A percentile compares a stretch with the other conserved stretches of the same genome.
Conservation (phyloP, 1,139 yeast genomes). For the Candida sp. region DNA sequence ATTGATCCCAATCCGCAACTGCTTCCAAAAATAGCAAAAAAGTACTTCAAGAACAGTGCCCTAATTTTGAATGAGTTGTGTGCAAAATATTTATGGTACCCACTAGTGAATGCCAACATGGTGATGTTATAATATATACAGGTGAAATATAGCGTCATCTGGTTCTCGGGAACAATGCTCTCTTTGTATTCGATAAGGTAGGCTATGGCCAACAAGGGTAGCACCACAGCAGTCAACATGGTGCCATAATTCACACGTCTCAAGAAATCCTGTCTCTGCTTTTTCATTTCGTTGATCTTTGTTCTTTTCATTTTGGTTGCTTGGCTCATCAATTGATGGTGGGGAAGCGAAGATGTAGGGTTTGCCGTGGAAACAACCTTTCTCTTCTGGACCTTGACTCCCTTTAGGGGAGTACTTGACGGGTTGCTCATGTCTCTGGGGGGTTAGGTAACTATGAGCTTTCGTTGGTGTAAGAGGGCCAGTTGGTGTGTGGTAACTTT, state of each 20-base stretch:
- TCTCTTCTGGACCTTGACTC: slow-evolving; percentile 23
- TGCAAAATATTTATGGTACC: slow-evolving; percentile 53
- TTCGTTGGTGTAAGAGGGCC: no score
- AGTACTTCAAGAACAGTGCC: slow-evolving; percentile 36
- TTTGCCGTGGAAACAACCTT: slow-evolving; percentile 13
- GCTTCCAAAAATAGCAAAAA: slow-evolving; percentile 58
- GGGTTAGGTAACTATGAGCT: no score
- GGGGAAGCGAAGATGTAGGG: slow-evolving; percentile 3
- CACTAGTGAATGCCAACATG: slow-evolving; percentile 43
- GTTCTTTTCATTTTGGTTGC: slow-evolving; percentile 15
- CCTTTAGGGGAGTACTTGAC: slow-evolving; percentile 1
- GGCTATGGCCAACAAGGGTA: slow-evolving; percentile 30
- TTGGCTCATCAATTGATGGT: slow-evolving; percentile 13
- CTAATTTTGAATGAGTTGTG: slow-evolving; percentile 57
- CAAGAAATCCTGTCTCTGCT: slow-evolving; percentile 36
- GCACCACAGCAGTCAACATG: slow-evolving; percentile 33
- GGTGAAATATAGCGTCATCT: slow-evolving; percentile 33
- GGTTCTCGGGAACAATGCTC: slow-evolving; percentile 27
- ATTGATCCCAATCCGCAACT: slow-evolving; percentile 68
- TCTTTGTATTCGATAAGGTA: slow-evolving; percentile 23
- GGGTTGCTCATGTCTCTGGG: background rate
- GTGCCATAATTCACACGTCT: slow-evolving; percentile 36
- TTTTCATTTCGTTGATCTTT: slow-evolving; percentile 29
- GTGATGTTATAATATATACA: slow-evolving; percentile 41
- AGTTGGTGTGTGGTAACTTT: no score